Evolutionary conservation across 805 yeast species (phyloP), one percentile per base, ranked within the genome.

Genomic region (Cyberlindnera amylophila): DNA sequence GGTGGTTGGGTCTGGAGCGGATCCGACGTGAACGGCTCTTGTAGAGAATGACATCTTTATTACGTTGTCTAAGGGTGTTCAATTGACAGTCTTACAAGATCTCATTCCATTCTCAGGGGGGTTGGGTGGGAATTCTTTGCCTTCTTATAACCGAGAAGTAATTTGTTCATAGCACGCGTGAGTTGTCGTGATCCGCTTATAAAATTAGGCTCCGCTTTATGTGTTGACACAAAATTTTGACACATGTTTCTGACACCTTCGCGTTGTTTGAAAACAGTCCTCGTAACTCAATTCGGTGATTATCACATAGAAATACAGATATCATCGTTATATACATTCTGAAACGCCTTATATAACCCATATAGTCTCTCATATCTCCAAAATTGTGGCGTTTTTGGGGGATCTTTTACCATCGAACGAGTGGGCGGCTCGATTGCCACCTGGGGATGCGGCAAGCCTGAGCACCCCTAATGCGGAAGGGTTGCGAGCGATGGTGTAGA

Each of bases 1-100:
- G 45, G 93, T 86, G 49, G 64, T 61, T 34, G 81, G 76, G 57
- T 82, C 88, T 50, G 79, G 79, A 32, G 71, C 73, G 14, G 89
- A 74, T 51, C 96, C 96, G 24, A 85, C 84, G 66, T 86, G 96
- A 54, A 86, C 83, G 43, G 96, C 95, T 57, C 72, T 74, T 41
- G 96, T 87, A 45, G 84, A 90, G 59, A 86, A 86, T 44, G 36
- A 19, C 37, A 35, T 27, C 19, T 34, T 6, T 12, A 9, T 15
- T 11, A 11, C 16, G 29, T 11, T 14, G 12, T 23, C 12, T 57
- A 58, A 23, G 11, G 21, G 32, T 4, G 37, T 19, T 4, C n/a
- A 9, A 23, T 13, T 12, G 36, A 34, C 17, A 15, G 13, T 8
- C 11, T n/a, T 16, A 13, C 32, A 30, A 15, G 12, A 30, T 13